Base-by-base conservation (phyloP, 352 stramenopile species). In the Phytophthora capsici region DNA sequence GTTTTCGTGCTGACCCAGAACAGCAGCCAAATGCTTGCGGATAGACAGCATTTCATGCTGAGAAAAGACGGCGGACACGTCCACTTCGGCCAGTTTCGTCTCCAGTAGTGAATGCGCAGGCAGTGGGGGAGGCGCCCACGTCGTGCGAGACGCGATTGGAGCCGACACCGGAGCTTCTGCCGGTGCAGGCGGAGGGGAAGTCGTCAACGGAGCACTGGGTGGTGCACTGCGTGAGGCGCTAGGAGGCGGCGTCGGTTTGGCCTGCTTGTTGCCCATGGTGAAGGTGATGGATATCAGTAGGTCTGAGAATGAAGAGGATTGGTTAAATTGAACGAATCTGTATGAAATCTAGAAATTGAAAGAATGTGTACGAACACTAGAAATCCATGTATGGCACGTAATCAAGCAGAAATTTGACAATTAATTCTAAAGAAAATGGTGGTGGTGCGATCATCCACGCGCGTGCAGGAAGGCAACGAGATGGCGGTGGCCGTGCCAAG, bases 201-300 rank as follows among this genome's bases (percentile, higher is more conserved):
- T 17, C 3, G 44, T 25, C 6, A 46, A 23, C 8, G 30, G 23
- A 12, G 44, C 54, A 48, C 44, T 68, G 5, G 57, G 8, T 3
- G 64, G 64, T 2, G 38, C 52, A 37, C 44, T 62, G 25, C 66
- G 66, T 19, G 60, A 44, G 14, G 51, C 51, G 37, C 41, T 62
- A 40, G 53, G 67, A 66, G 67, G 77, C 63, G 58, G 41, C 53
- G 54, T 66, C 49, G 72, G 75, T 63, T 95, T 95, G 36, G 67
- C 83, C 26, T 92, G 86, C 69, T 95, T 95, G 80, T 94, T 95
- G 25, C 87, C 87, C 87, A 95, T 93, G 45, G 25, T 19, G 22
- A 12, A 61, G 32, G 30, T 53, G 45, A 48, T 25, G 44, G 26
- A 52, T 68, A 16, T 32, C 23, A 9, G 16, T 12, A 48, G 22